Evolutionary conservation across 1,284 basidiomycete species (phyloP), one percentile per base, ranked within the genome.

Genomic region (Cryptococcus depauperatus): DNA sequence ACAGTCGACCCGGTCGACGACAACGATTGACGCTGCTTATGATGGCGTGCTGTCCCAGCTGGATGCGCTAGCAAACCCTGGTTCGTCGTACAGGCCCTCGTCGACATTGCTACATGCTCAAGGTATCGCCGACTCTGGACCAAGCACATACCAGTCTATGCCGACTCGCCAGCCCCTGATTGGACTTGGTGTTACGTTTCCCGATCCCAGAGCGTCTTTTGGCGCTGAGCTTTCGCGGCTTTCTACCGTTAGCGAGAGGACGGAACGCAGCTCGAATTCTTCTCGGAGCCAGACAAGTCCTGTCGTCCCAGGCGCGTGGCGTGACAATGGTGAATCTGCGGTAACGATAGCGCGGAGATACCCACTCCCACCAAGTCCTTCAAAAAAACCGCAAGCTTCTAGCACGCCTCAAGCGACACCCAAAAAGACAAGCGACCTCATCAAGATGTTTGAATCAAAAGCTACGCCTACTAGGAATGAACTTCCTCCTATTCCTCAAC

Each of bases 21-120:
- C 43, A 4, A 55, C 56, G 13, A 53, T 60, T 27, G 58, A 63
- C 43, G 51, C 50, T 26, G 61, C 61, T n/a, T 68, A 64, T 45
- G 58, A 66, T 48, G 61, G 59, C 28, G 56, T 68, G 38, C 52
- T 64, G 23, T 56, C 59, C 11, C 53, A 57, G 16, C 60, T 68
- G 26, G 60, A 68, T 44, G 57, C 55, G 10, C 57, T 66, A 13
- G 64, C 47, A 33, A 22, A 30, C 19, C 11, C 47, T 48, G 11
- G 35, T 41, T 5, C 29, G 43, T 30, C 45, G 16, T 34, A 37
- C 37, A 16, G n/a, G 34, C 33, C 30, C 40, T 19, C 29, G 16
- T 22, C 35, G 5, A 22, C 35, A 23, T 37, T 45, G 22, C 25
- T 37, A 16, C 39, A 45, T 35, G 9, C 35, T n/a, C 19, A 23